Evolutionary conservation across 805 yeast species (phyloP), one percentile per base, ranked within the genome.

Genomic region (Hanseniaspora taiwanica): DNA sequence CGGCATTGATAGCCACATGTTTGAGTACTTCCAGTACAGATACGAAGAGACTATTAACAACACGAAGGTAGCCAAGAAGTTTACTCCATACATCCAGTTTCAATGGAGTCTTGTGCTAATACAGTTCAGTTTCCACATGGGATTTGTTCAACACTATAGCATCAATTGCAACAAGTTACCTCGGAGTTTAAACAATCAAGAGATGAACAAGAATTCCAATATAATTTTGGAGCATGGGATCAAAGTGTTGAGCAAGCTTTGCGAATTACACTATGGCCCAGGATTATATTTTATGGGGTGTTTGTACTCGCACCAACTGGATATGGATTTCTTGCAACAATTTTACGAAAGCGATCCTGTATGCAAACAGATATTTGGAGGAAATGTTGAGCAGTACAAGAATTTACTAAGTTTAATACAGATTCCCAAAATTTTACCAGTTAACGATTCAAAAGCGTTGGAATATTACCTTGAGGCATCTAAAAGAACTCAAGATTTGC

Each of bases 231-330:
- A 63, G 29, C 76, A 76, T 35, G 75, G 83, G 2, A 62, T 73
- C 36, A 76, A 77, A 50, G 70, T 76, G 9, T 56, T 78, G 44
- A 77, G 74, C 43, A 74, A 72, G 50, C 59, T 81, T 13, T 67
- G 71, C 5, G 58, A 65, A 17, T 8, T 68, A 6, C 66, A 69
- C n/a, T 61, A 65, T 42, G 63, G 71, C 24, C 68, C 78, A 7
- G 75, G 86, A 1, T 59, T 73, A 48, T 74, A 71, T 46, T 68
- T 70, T 40, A 56, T 78, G 44, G 91, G 80, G 2, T 71, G 79
- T 27, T 60, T 78, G 27, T 81, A 75, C 44, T 71, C 77, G 1
- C 73, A 72, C 46, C 69, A 71, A 4, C 48, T 68, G 14, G 51
- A 48, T 46, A 64, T 71, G 23, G 63, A 68, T 16, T 72, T 41